Percentiles rank a stretch among this genome's conserved stretches.
Conservation (phyloP, 192 early-diverging fungal species). For the Haplosporangium gracile region DNA sequence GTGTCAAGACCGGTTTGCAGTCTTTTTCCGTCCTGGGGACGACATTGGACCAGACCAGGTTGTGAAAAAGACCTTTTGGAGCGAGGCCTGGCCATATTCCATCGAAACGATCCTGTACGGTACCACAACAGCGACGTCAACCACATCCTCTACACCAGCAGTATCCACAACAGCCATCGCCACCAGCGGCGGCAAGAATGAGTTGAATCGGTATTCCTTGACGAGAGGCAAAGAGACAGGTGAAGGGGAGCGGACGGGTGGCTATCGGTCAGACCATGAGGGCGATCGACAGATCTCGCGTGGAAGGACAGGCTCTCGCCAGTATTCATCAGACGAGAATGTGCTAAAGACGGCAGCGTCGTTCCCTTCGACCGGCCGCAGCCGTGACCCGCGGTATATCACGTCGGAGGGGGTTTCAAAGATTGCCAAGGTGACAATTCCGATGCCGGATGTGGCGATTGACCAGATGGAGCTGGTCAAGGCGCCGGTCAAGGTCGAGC, state of each 20-base stretch:
- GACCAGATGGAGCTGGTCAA: slow-evolving; percentile 51
- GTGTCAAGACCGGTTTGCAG: slow-evolving; percentile 53
- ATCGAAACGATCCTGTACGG: slow-evolving; percentile 54
- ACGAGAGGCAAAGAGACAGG: not conserved
- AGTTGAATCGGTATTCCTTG: not conserved
- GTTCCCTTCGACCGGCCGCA: slow-evolving; percentile 17
- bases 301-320: slow-evolving; percentile 10
- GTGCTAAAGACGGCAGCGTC: slow-evolving; percentile 38
- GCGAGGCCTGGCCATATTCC: slow-evolving; percentile 56
- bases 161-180: not conserved
- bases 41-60: slow-evolving; percentile 50
- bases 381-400: slow-evolving; percentile 47
- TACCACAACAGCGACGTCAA: not conserved
- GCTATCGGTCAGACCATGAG: slow-evolving; percentile 33
- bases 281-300: slow-evolving; percentile 21
- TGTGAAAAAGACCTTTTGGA: slow-evolving; percentile 56
- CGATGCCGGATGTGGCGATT: slow-evolving; percentile 54
- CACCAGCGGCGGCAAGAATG: not conserved
- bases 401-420: slow-evolving; percentile 41
- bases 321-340: slow-evolving; percentile 12
- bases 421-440: slow-evolving; percentile 52
- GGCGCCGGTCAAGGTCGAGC: slow-evolving; percentile 47
- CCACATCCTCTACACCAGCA: not conserved
- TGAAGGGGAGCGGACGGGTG: not conserved
- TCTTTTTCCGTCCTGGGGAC: slow-evolving; percentile 52